A percentile compares a stretch with the other conserved stretches of the same genome.
Conservation (phyloP, 768 basidiomycete species). For the Paxillus rubicundulus region DNA sequence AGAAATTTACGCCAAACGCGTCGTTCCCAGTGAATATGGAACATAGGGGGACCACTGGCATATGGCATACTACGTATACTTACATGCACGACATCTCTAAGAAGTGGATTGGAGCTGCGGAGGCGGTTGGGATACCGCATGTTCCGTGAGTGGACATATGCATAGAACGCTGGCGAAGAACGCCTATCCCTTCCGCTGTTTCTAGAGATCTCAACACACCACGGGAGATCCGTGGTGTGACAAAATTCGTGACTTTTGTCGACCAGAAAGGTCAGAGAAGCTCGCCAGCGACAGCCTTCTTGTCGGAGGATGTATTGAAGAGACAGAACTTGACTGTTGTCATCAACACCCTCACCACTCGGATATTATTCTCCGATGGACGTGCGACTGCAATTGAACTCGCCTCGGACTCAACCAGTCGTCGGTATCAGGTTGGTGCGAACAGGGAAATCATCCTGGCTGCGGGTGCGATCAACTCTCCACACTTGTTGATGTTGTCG, state of each 20-base stretch:
- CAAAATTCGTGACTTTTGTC: slow-evolving; percentile 12
- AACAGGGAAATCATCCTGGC: slow-evolving; percentile 47
- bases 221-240: slow-evolving; percentile 12
- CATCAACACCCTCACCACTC: slow-evolving; percentile 4
- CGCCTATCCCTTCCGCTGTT: neutral
- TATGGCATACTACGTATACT: slow-evolving; percentile 50
- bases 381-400: slow-evolving; percentile 6
- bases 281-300: slow-evolving; percentile 24
- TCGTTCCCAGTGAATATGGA: slow-evolving; percentile 43
- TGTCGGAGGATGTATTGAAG: slow-evolving; percentile 17
- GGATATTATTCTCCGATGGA: slow-evolving; percentile 5
- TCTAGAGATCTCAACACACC: slow-evolving; percentile 5
- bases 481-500: slow-evolving; percentile 61
- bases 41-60: slow-evolving; percentile 47
- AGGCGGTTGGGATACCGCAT: neutral
- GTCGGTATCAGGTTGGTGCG: slow-evolving; percentile 42
- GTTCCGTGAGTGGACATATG: neutral
- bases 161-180: neutral
- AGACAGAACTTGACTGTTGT: slow-evolving; percentile 21
- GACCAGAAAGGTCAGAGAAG: slow-evolving; percentile 17
- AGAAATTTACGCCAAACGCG: slow-evolving; percentile 47
- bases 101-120: neutral
- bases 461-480: slow-evolving; percentile 54
- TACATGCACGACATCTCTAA: neutral
- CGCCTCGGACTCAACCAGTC: slow-evolving; percentile 17